Evolutionary conservation across 2,329 filamentous ascomycete species (phyloP).

Genomic region (Sarocladiaceae sp.): DNA sequence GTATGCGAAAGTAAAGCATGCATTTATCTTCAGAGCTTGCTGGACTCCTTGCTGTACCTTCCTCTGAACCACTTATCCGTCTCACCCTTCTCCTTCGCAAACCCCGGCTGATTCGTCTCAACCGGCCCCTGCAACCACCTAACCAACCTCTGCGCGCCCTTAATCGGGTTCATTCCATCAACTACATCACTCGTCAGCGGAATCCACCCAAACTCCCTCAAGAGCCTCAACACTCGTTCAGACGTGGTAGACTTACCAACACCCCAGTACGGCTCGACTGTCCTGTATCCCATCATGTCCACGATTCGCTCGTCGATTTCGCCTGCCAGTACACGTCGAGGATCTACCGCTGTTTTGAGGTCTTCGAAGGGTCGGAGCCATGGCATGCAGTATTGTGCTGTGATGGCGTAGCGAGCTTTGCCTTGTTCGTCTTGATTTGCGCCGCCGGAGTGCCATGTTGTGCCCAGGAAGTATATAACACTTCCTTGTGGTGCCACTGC

Average conservation of each 20-base stretch:
- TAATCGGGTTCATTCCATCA: slow-evolving; percentile 8
- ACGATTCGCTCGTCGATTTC: neutral
- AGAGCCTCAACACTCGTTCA: neutral
- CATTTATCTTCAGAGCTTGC: too few species aligned
- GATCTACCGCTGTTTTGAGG: slow-evolving; percentile 1
- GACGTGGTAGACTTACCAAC: neutral
- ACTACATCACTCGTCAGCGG: neutral
- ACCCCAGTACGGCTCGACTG: neutral
- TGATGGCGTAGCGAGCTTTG: neutral
- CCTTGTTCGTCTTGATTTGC: neutral
- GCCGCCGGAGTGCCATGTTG: slow-evolving; percentile 6
- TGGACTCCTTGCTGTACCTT: too few species aligned
- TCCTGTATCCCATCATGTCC: slow-evolving; percentile 5
- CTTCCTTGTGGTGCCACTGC: neutral
- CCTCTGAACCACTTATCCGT: neutral
- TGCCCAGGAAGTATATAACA: slow-evolving; percentile 7
- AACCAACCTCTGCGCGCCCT: neutral
- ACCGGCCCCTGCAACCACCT: neutral
- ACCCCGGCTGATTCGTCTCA: neutral
- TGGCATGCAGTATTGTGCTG: neutral
- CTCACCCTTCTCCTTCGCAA: neutral
- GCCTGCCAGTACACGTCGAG: neutral
- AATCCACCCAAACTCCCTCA: neutral
- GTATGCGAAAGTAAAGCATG: too few species aligned
- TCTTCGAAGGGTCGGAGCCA: slow-evolving; percentile 2